Evolutionary conservation across 306 rosid genomes (phyloP).

Genomic region (Rubus parviflorus): DNA sequence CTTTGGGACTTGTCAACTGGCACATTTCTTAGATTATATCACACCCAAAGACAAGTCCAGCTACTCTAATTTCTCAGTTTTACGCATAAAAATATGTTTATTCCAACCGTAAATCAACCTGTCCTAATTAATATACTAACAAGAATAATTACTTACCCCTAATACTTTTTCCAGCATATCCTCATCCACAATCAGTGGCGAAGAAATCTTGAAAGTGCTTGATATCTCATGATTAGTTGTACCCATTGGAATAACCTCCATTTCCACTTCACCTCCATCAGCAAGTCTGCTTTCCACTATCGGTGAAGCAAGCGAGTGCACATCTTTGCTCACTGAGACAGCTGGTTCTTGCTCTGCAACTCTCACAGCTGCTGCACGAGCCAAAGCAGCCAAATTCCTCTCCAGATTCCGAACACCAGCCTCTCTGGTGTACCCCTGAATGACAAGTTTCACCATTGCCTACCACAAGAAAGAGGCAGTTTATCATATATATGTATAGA

Average conservation of each 20-base stretch:
- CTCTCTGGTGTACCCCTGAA: constrained; percentile 95
- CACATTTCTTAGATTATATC: not conserved
- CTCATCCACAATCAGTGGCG: constrained; percentile 81
- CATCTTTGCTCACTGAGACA: constrained; percentile 63
- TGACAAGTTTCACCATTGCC: constrained; percentile 81
- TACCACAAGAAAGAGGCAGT: constrained; percentile 36
- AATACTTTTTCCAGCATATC: constrained; percentile 91
- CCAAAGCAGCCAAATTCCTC: constrained; percentile 86
- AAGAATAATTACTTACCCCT: constrained; percentile 85
- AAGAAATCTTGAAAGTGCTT: constrained; percentile 60
- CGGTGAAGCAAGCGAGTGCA: constrained; percentile 70
- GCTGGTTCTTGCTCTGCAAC: constrained; percentile 86
- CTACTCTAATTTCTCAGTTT: constrained; percentile 4
- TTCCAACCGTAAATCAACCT: not conserved
- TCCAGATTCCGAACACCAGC: constrained; percentile 96
- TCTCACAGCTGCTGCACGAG: constrained; percentile 97
- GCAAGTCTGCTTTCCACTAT: constrained; percentile 85
- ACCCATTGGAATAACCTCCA: constrained; percentile 95
- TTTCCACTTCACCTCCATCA: constrained; percentile 87
- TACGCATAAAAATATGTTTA: not conserved
- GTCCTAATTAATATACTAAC: not conserved
- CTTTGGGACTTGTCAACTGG: not conserved
- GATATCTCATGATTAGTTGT: constrained; percentile 73
- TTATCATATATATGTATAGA: not conserved
- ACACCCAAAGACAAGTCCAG: constrained; percentile 7